Conservation (phyloP, 2,329 filamentous ascomycete species). For the Trichophaea hybrida region DNA sequence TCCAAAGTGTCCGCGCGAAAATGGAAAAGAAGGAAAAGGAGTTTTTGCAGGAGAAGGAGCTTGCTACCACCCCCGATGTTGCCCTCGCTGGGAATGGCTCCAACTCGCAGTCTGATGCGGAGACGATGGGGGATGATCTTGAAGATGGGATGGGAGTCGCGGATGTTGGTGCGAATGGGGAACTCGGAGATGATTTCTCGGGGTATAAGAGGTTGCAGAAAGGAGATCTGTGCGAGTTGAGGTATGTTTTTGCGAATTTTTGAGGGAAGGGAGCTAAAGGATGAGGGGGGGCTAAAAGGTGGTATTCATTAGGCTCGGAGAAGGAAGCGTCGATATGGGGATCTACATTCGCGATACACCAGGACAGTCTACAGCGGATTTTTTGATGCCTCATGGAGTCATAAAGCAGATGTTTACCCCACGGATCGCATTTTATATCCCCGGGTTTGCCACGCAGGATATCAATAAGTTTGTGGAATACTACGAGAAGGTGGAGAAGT, state of each 20-base stretch:
- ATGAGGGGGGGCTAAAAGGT: neutral
- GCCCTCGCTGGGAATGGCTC: neutral
- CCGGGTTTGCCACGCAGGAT: constrained; percentile 8
- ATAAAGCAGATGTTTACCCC: constrained; percentile 1
- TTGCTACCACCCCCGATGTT: neutral
- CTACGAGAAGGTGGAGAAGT: constrained; percentile 7
- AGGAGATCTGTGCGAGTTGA: constrained; percentile 20
- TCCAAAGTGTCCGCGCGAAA: neutral
- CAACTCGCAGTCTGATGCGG: neutral
- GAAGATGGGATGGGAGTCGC: neutral
- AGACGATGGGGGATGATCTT: neutral
- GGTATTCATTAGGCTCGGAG: neutral
- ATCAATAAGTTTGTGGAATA: constrained; percentile 4
- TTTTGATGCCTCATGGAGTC: constrained; percentile 12
- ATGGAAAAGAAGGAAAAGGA: neutral
- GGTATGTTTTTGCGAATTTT: constrained; percentile 10
- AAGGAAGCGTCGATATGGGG: constrained; percentile 4
- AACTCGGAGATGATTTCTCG: constrained; percentile 11
- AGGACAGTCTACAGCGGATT: constrained; percentile 16
- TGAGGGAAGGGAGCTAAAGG: neutral
- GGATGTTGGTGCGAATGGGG: neutral
- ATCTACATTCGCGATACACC: constrained; percentile 18
- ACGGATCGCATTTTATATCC: constrained; percentile 13
- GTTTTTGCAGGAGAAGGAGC: neutral
- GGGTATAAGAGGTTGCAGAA: constrained; percentile 12